Evolutionary conservation across 2,329 filamentous ascomycete genomes (phyloP).

Genomic region (Colletotrichum melonis): DNA sequence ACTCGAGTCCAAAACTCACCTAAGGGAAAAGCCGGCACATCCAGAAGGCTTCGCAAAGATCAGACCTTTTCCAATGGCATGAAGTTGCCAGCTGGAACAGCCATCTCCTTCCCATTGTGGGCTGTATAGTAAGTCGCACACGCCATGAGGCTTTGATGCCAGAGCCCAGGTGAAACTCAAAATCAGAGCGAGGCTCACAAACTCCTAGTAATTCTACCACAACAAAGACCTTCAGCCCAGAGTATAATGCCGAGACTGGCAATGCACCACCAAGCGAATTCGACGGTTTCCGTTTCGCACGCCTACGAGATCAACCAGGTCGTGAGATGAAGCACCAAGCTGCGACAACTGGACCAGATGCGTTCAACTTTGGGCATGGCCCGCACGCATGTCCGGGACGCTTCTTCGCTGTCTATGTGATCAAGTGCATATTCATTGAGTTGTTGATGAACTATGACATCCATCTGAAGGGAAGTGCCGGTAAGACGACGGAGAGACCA

Average conservation of each 20-base stretch:
- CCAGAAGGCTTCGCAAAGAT: conserved; percentile 51
- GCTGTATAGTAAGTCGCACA: conserved; percentile 33
- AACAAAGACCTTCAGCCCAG: conserved; percentile 34
- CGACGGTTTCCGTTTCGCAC: conserved; percentile 41
- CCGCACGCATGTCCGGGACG: conserved; percentile 37
- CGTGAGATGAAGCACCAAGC: conserved; percentile 42
- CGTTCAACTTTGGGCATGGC: conserved; percentile 52
- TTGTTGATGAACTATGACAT: conserved; percentile 35
- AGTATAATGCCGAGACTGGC: conserved; percentile 31
- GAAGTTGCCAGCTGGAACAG: conserved; percentile 41
- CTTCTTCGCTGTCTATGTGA: conserved; percentile 35
- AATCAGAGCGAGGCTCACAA: neutral
- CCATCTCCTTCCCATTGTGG: conserved; percentile 40
- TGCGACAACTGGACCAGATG: conserved; percentile 47
- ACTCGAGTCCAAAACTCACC: conserved; percentile 55
- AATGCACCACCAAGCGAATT: conserved; percentile 38
- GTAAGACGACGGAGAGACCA: neutral
- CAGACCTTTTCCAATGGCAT: conserved; percentile 48
- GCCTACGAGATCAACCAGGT: conserved; percentile 35
- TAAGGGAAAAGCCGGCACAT: conserved; percentile 53
- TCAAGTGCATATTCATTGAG: conserved; percentile 36
- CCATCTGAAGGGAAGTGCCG: neutral
- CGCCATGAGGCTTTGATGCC: neutral
- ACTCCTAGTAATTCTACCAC: conserved; percentile 20
- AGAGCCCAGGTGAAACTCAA: no score